Conservation (phyloP, 2,329 filamentous ascomycete genomes). For the Dryadomyces quercivorus region DNA sequence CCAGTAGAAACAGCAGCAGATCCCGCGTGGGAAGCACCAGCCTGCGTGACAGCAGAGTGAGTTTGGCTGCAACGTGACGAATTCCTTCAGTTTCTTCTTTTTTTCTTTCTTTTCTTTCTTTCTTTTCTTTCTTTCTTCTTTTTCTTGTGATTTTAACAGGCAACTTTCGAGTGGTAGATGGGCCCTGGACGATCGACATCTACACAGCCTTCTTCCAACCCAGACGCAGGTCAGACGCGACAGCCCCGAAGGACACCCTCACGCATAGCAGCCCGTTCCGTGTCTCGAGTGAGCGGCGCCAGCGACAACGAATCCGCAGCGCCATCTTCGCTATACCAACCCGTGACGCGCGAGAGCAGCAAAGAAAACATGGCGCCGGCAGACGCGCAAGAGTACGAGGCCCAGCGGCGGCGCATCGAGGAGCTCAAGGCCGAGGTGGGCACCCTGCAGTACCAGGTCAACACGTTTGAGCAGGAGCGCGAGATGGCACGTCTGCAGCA, state of each 20-base stretch:
- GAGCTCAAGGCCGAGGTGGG: constrained; percentile 83
- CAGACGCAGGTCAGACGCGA: constrained; percentile 21
- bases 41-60: neutral
- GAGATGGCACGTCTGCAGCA: constrained; percentile 69
- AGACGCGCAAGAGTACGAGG: constrained; percentile 47
- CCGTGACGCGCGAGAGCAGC: constrained; percentile 42
- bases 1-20: neutral
- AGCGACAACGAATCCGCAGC: neutral
- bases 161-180: constrained; percentile 11
- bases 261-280: neutral
- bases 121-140: too few relatives aligned
- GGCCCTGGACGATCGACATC: constrained; percentile 16
- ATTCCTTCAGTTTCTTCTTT: too few relatives aligned
- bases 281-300: neutral
- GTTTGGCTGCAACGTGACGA: neutral
- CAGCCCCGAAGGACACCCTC: too few relatives aligned
- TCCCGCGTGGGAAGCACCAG: neutral
- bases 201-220: constrained; percentile 24
- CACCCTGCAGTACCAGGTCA: constrained; percentile 75
- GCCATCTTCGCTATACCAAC: constrained; percentile 22
- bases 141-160: too few relatives aligned
- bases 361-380: constrained; percentile 48
- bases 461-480: constrained; percentile 77
- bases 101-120: too few relatives aligned
- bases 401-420: constrained; percentile 48